These are phyloP conservation scores for Brassica hybrid DNA, from an alignment of 441 rosid genomes.

Conservation along the genomic window DNA sequence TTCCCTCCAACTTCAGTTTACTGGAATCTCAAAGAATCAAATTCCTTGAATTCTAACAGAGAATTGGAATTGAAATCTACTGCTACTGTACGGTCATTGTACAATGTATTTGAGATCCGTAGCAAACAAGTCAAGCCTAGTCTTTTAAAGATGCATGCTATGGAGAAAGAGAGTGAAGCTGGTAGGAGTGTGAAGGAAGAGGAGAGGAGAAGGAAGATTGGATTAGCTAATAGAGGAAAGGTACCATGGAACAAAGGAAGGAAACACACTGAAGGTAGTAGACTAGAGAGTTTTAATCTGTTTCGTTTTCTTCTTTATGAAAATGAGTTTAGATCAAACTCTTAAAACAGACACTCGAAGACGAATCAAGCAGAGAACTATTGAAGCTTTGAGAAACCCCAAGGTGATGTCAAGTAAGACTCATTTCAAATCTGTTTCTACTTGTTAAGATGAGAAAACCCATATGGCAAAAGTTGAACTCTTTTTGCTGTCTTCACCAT, in stretches of 20 bases:
- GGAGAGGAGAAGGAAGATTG: constrained; percentile 64
- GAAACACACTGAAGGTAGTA: constrained; percentile 76
- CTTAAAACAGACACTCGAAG: constrained; percentile 65
- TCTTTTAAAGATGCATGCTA: constrained; percentile 23
- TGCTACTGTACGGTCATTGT: constrained; percentile 33
- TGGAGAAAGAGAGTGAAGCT: constrained; percentile 34
- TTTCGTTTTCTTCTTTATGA: background rate
- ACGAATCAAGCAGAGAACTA: constrained; percentile 77
- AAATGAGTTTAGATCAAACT: constrained; percentile 19
- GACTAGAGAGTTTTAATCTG: background rate
- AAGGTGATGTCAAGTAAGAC: constrained; percentile 95
- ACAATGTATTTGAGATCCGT: constrained; percentile 31
- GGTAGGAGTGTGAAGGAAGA: constrained; percentile 40
- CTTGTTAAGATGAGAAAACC: background rate
- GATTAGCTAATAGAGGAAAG: constrained; percentile 79
- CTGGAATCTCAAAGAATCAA: constrained; percentile 31
- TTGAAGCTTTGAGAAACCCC: constrained; percentile 83
- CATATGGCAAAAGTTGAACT: background rate
- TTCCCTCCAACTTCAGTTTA: background rate
- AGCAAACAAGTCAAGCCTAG: constrained; percentile 12
- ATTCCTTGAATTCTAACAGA: constrained; percentile 26
- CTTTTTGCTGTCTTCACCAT: background rate
- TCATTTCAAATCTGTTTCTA: constrained; percentile 30
- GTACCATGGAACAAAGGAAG: constrained; percentile 90
- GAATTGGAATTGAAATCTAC: background rate